A percentile compares a stretch with the other conserved stretches of the same genome.
Conservation (phyloP, 768 basidiomycete genomes). For the Gloeophyllum trabeum region DNA sequence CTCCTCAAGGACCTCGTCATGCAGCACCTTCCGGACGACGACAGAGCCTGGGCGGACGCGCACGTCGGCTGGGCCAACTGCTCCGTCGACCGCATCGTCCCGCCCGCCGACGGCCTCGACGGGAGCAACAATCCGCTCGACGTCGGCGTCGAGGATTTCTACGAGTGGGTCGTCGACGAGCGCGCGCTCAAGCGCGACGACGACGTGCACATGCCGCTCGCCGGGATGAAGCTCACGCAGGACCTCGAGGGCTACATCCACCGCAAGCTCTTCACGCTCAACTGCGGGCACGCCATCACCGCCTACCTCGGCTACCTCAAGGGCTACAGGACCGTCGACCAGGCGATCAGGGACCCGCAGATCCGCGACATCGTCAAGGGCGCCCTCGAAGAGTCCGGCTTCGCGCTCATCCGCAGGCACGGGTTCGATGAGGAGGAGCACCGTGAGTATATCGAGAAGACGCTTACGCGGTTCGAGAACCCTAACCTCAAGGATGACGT, state of each 20-base stretch:
- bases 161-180: constrained; percentile 27
- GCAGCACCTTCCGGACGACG: constrained; percentile 17
- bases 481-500: constrained; percentile 24
- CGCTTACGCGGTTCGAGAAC: constrained; percentile 22
- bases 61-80: constrained; percentile 30
- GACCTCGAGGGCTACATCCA: constrained; percentile 25
- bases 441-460: constrained; percentile 20
- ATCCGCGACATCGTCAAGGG: constrained; percentile 16
- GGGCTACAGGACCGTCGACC: constrained; percentile 18
- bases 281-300: constrained; percentile 26
- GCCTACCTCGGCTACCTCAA: constrained; percentile 27
- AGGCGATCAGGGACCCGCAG: constrained; percentile 18
- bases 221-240: constrained; percentile 21
- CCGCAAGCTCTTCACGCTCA: constrained; percentile 31
- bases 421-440: constrained; percentile 14
- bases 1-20: constrained; percentile 18
- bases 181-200: constrained; percentile 15
- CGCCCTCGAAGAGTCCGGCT: constrained; percentile 26
- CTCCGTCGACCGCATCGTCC: constrained; percentile 28
- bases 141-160: constrained; percentile 29
- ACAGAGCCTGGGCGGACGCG: constrained; percentile 15
- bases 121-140: constrained; percentile 15
- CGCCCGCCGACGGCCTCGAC: constrained; percentile 8
- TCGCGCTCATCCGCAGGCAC: constrained; percentile 21
- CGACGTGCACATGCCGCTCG: constrained; percentile 12